These are phyloP conservation scores for Penicillium sp. DNA, from an alignment of 2,329 filamentous ascomycete species.

Conservation along the genomic window DNA sequence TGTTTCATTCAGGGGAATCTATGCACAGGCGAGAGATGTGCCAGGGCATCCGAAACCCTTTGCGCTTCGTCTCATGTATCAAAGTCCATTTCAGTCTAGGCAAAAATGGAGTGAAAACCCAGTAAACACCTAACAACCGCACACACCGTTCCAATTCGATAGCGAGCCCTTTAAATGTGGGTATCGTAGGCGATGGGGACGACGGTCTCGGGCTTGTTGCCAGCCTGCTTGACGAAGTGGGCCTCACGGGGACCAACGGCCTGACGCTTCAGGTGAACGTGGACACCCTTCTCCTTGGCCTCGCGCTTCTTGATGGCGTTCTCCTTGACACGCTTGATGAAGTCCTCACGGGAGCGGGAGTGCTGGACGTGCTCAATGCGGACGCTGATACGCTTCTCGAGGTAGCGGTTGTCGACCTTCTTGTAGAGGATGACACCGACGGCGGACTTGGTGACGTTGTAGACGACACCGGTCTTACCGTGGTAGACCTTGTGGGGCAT, in stretches of 20 bases:
- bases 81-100: constrained; percentile 34
- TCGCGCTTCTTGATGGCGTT: constrained; percentile 91
- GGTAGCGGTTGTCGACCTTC: constrained; percentile 98
- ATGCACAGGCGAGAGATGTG: constrained; percentile 42
- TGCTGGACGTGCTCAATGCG: constrained; percentile 94
- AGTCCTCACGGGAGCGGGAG: constrained; percentile 94
- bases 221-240: constrained; percentile 73
- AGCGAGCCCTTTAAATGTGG: constrained; percentile 70
- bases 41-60: constrained; percentile 41
- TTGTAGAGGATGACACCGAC: constrained; percentile 99
- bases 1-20: constrained; percentile 46
- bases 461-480: constrained; percentile 96
- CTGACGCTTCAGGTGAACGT: constrained; percentile 90
- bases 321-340: constrained; percentile 92
- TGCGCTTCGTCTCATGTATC: constrained; percentile 40
- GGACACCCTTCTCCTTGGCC: constrained; percentile 84
- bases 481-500: constrained; percentile 99
- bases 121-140: constrained; percentile 40
- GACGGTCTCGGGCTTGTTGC: constrained; percentile 87
- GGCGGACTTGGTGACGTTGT: constrained; percentile 98
- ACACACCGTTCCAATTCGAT: constrained; percentile 29
- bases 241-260: constrained; percentile 76
- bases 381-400: constrained; percentile 99
- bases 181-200: constrained; percentile 95
- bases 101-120: constrained; percentile 34